Conservation (phyloP, 108 stramenopile genomes). For the Nitzschia sp. region DNA sequence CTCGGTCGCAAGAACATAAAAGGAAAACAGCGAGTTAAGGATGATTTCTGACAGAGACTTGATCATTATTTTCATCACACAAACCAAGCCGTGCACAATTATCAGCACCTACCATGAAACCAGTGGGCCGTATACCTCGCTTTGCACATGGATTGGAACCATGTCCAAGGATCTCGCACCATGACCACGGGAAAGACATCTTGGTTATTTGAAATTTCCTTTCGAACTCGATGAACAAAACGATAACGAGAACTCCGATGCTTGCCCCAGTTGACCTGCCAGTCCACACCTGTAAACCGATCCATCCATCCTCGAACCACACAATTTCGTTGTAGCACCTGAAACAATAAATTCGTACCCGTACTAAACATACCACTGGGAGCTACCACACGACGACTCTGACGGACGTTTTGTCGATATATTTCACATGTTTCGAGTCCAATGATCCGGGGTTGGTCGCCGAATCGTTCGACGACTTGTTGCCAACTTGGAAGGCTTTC, state of each 20-base stretch:
- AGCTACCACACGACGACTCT: conserved; percentile 40
- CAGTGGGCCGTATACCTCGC: conserved; percentile 66
- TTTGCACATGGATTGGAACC: conserved; percentile 82
- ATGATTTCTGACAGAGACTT: no score
- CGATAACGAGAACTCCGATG: conserved; percentile 68
- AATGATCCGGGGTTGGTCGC: conserved; percentile 40
- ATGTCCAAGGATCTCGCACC: conserved; percentile 79
- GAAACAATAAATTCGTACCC: conserved; percentile 77
- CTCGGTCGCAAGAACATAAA: conserved; percentile 41
- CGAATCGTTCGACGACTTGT: conserved; percentile 54
- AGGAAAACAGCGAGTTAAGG: conserved; percentile 71
- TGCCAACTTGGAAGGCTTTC: conserved; percentile 39
- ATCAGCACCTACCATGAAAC: conserved; percentile 24
- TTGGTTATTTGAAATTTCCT: background rate
- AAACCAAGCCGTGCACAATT: conserved; percentile 73
- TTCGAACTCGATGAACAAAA: conserved; percentile 14
- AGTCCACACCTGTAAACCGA: conserved; percentile 25
- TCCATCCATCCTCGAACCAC: conserved; percentile 46
- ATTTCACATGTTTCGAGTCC: conserved; percentile 64
- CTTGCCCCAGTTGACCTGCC: conserved; percentile 76
- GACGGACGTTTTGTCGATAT: conserved; percentile 34
- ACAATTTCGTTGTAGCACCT: conserved; percentile 69
- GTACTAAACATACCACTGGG: conserved; percentile 85
- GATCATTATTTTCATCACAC: no score
- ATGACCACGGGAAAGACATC: conserved; percentile 70